A percentile compares a stretch with the other conserved stretches of the same genome.
Conservation (phyloP, 371 early-diverging fungal species). For the Saksenaea vasiformis region DNA sequence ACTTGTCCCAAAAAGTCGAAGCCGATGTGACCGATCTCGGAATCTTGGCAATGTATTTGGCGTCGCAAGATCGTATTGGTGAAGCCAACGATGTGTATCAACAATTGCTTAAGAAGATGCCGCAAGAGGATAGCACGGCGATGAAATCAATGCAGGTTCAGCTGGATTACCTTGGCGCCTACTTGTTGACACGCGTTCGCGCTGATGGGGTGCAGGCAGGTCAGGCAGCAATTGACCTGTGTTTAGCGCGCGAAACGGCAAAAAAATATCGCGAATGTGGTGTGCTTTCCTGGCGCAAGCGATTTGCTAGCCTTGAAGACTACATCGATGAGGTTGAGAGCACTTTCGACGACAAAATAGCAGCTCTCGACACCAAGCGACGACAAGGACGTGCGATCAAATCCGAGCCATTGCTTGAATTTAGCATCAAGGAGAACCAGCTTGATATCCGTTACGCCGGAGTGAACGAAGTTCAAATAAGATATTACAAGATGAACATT, state of each 20-base stretch:
- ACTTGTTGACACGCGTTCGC: conserved; percentile 51
- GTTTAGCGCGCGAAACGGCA: conserved; percentile 30
- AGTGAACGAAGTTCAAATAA: conserved; percentile 38
- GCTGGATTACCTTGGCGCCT: conserved; percentile 54
- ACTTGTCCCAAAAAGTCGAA: conserved; percentile 34
- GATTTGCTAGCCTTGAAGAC: conserved; percentile 43
- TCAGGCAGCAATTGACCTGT: conserved; percentile 29
- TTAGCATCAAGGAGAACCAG: conserved; percentile 19
- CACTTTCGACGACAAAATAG: not conserved
- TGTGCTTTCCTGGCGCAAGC: conserved; percentile 45
- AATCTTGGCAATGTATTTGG: conserved; percentile 43
- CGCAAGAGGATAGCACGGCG: not conserved
- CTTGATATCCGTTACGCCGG: conserved; percentile 36
- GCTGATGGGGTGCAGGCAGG: conserved; percentile 5
- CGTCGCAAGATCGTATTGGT: conserved; percentile 57
- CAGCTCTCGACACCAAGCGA: not conserved
- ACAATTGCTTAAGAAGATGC: not conserved
- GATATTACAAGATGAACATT: conserved; percentile 60
- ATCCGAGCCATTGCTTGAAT: conserved; percentile 32
- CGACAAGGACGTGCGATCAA: conserved; percentile 16
- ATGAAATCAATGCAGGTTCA: conserved; percentile 37
- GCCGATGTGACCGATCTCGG: conserved; percentile 36
- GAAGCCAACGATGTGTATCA: conserved; percentile 45
- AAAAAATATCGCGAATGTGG: conserved; percentile 45
- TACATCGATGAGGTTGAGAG: conserved; percentile 48